Base-by-base conservation (phyloP, 2,329 filamentous ascomycete genomes). In the Alternaria panax region DNA sequence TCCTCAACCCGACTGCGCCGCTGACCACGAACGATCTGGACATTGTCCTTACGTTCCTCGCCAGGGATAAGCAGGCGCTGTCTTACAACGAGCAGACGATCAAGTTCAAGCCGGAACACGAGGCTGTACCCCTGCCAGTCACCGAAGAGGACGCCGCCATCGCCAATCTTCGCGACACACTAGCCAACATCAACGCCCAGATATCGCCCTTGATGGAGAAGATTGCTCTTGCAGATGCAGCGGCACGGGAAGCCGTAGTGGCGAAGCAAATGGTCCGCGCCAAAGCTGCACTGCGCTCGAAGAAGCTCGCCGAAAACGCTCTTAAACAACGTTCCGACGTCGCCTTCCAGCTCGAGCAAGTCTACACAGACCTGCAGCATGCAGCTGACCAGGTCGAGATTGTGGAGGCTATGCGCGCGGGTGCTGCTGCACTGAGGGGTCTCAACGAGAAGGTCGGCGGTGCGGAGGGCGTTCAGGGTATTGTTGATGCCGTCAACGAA, bases 331-430 rank as follows among this genome's bases (percentile, higher is more conserved):
- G 93, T 12, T 87, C 89, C 28, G 88, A 88, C 8, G 91, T 91
- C 0, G 85, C 97, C 2, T 82, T 84, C 41, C 93, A 97, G 77
- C 85, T 99, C 1, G 93, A 98, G 78, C 88, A 92, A 63, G 89
- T 96, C 0, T 91, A 92, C 54, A 79, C 84, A n/a, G 91, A 90
- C 72, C 91, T 99, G 52, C 90, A 97, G 75, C 89, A 94, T 76
- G 95, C 95, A 0, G 85, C 88, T 0, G 91, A 93, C 77, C 92
- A 97, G 64, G 88, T 96, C 8, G 90, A 92, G 68, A 86, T 97
- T 14, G 88, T 98, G 8, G 86, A 86, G 60, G 89, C 93, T 6
- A 93, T 99, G 89, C 87, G 92, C 72, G 86, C 88, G 16, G 92
- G 92, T 63, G 87, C 90, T 0, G 85, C 84, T 32, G 92, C 91